Conservation (phyloP, 345 rosid genomes). For the Acer saccharum region DNA sequence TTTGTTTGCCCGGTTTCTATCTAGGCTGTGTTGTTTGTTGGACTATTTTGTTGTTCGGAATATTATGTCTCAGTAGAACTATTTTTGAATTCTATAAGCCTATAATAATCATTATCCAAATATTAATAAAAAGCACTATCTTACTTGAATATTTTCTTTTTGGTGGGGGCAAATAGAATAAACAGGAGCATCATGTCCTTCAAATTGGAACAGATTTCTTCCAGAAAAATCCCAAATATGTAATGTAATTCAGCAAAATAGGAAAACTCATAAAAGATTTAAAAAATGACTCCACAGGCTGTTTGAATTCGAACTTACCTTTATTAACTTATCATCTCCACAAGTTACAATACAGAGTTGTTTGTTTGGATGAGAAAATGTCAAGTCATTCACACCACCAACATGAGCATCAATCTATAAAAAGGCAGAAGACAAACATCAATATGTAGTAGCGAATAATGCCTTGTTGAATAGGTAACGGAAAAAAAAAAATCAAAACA, state of each 20-base stretch:
- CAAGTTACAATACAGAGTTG: conserved; percentile 36
- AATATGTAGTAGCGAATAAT: conserved; percentile 6
- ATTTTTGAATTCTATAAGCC: not conserved
- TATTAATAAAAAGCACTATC: not conserved
- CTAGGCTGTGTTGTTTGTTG: not conserved
- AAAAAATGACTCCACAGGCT: conserved; percentile 1
- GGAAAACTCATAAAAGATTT: conserved; percentile 1
- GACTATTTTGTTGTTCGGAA: too few relatives aligned
- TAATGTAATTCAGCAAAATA: not conserved
- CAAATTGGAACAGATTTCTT: conserved; percentile 35
- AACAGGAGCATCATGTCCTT: conserved; percentile 48
- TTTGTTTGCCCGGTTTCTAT: too few relatives aligned
- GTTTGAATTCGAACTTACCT: conserved; percentile 16
- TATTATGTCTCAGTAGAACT: too few relatives aligned
- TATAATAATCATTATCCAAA: not conserved
- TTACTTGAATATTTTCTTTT: conserved; percentile 45
- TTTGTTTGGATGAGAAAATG: conserved; percentile 36
- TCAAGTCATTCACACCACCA: conserved; percentile 42
- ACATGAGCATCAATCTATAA: conserved; percentile 39
- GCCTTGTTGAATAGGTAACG: not conserved
- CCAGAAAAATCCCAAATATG: conserved; percentile 45
- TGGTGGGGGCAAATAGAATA: conserved; percentile 42
- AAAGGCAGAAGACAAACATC: conserved; percentile 16
- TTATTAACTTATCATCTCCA: conserved; percentile 41
- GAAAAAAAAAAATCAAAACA: not conserved